A percentile compares a stretch with the other conserved stretches of the same genome.
These are phyloP conservation scores for Leccinum subtestaceum DNA, from an alignment of 768 basidiomycete genomes.

Conservation along the genomic window DNA sequence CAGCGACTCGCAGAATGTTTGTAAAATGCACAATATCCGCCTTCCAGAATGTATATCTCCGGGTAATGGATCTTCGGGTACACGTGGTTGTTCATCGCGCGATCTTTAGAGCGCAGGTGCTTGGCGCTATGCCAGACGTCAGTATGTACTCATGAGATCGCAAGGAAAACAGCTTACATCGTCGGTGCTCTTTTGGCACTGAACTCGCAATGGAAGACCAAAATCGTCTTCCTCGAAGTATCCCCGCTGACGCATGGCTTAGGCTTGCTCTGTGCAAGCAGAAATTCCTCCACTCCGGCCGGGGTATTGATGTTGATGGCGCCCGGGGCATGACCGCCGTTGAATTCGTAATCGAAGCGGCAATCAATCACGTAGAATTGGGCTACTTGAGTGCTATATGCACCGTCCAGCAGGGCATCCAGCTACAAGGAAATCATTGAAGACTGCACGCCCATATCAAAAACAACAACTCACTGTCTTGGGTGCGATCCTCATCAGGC, in stretches of 20 bases:
- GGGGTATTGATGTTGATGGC: constrained; percentile 91
- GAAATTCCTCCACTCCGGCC: constrained; percentile 71
- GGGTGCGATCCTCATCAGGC: constrained; percentile 83
- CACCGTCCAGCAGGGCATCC: constrained; percentile 73
- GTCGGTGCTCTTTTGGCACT: constrained; percentile 94
- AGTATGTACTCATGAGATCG: not conserved
- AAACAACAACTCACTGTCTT: constrained; percentile 59
- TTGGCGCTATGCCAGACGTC: constrained; percentile 64
- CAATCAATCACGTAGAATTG: constrained; percentile 89
- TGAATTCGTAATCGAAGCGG: constrained; percentile 95
- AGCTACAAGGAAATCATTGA: constrained; percentile 46
- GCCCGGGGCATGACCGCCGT: constrained; percentile 88
- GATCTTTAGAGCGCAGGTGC: constrained; percentile 87
- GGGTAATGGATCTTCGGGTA: constrained; percentile 96
- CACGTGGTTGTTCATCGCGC: constrained; percentile 79
- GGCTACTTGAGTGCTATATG: constrained; percentile 60
- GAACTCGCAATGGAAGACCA: constrained; percentile 98
- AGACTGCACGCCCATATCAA: not conserved
- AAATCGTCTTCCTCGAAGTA: constrained; percentile 66
- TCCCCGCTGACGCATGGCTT: constrained; percentile 75
- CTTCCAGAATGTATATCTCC: constrained; percentile 95
- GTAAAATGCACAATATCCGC: constrained; percentile 91
- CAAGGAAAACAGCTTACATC: constrained; percentile 56
- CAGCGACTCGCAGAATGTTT: constrained; percentile 67
- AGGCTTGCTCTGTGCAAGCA: constrained; percentile 65